Evolutionary conservation across 345 rosid species (phyloP), one percentile per base, ranked within the genome.

Genomic region (Corchorus capsularis): DNA sequence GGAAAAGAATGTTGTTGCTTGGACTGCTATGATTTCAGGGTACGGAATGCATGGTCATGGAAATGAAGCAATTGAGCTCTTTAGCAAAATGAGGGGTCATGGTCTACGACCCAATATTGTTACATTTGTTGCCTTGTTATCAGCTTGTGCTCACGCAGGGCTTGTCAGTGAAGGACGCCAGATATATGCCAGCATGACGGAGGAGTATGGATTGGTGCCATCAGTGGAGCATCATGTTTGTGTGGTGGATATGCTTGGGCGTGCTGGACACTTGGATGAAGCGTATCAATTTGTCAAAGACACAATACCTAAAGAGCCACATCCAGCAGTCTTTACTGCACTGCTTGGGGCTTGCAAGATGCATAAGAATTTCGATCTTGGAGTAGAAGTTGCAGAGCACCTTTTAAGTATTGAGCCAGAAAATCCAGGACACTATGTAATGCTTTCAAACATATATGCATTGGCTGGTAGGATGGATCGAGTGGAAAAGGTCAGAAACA

Each of bases 271-370:
- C 72, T 75, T 91, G 0, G 79, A 85, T 0, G 94, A 93, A 82
- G 96, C 97, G 32, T 88, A 87, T 79, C 72, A 62, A 10, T 91
- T 88, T 50, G 82, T 91, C 73, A 81, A 68, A 37, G 75, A 89
- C 75, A 78, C 73, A 50, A 80, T 85, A 75, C 87, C 84, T 57
- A 57, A 72, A 63, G 81, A 80, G 64, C 86, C 83, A 59, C 85
- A 86, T 62, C 92, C 94, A 3, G 96, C 98, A 22, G 86, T 94
- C 57, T 91, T 93, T 97, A 92, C 94, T 22, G 96, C 98, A 1
- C 87, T 94, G 92, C 96, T 94, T 37, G 98, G 98, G 75, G 96
- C 98, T 63, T 94, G 98, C 79, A 94, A 94, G 89, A 87, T 92
- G 92, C 97, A 94, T 66, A 92, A 88, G 85, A 83, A 88, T 79